Base-by-base conservation (phyloP, 495 filamentous ascomycete genomes). In the Aspergillus kassunensis region DNA sequence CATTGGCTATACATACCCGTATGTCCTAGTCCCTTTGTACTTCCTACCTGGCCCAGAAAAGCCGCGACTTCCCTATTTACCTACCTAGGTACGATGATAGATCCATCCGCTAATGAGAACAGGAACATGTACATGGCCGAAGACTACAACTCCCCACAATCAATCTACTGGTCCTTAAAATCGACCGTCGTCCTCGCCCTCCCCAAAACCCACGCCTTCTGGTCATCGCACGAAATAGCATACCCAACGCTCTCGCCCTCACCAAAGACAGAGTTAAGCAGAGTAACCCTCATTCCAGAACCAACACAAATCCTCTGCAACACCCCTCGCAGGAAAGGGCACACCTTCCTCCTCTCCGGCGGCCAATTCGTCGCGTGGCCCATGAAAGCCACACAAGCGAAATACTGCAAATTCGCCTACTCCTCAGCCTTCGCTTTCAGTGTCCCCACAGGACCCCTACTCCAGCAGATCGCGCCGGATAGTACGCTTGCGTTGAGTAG, bases 71-170 rank as follows among this genome's bases (percentile, higher is more conserved):
- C n/a, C n/a, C n/a, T n/a, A n/a, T n/a, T n/a, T n/a, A n/a, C n/a
- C n/a, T n/a, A n/a, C n/a, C n/a, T n/a, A n/a, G n/a, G n/a, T n/a
- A n/a, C n/a, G n/a, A n/a, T n/a, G n/a, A n/a, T n/a, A n/a, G n/a
- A n/a, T 27, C 24, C 24, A 27, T 27, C 24, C 24, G 29, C 44
- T 21, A 23, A 47, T 6, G 35, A 7, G 29, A 21, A 7, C 16
- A 50, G 48, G n/a, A 51, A 51, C 36, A 51, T 51, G 48, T 51
- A 51, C 37, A 51, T 51, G 36, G 35, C 48, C 20, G 48, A 51
- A 33, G 48, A 51, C 27, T 51, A 51, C 36, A 51, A 51, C 20
- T 51, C 48, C 6, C 48, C 48, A 0, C 48, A 51, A 42, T 51
- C 48, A 25, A 18, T 51, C 15, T 51, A 42, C 48, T 51, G 48